phyloP scores from a whole-genome alignment of 805 yeast genomes.

The Candida silvatica region DNA sequence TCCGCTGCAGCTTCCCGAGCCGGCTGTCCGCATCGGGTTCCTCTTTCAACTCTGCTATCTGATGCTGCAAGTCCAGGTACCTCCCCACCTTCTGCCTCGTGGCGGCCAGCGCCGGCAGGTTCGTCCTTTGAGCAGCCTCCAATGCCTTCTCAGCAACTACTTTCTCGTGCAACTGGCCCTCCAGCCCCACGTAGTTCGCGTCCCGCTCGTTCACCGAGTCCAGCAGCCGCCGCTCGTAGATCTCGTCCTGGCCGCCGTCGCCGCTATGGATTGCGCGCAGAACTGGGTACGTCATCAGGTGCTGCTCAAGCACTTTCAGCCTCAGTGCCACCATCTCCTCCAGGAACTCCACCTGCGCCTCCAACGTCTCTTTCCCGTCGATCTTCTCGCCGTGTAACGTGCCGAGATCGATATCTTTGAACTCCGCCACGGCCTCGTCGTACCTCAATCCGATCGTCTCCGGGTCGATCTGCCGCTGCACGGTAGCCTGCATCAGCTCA shows the following conservation, averaged over 20 bases:
- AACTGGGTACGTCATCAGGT: constrained; percentile 15
- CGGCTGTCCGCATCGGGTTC: constrained; percentile 7
- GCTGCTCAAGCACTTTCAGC: constrained; percentile 13
- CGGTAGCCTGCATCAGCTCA: constrained; percentile 13
- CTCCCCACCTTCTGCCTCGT: background rate
- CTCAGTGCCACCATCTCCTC: constrained; percentile 13
- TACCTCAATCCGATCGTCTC: background rate
- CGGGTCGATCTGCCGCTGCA: background rate
- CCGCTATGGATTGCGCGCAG: constrained; percentile 12
- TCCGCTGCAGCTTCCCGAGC: constrained; percentile 9
- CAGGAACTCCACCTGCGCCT: constrained; percentile 6
- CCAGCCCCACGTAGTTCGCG: background rate
- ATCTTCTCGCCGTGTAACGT: background rate
- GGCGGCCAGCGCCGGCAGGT: background rate
- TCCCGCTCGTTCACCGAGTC: constrained; percentile 9
- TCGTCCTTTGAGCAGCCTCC: background rate
- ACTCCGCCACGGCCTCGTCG: background rate
- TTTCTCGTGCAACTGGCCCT: background rate
- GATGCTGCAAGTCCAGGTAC: constrained; percentile 1
- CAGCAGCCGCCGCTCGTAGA: constrained; percentile 7
- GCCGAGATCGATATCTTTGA: constrained; percentile 1
- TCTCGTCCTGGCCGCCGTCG: constrained; percentile 7
- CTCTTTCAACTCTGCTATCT: constrained; percentile 7
- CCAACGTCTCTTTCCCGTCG: background rate
- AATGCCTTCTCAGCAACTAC: background rate